Percentiles rank a stretch among this genome's conserved stretches.
Conservation (phyloP, 352 stramenopile species). For the Phytophthora fragariaefolia region DNA sequence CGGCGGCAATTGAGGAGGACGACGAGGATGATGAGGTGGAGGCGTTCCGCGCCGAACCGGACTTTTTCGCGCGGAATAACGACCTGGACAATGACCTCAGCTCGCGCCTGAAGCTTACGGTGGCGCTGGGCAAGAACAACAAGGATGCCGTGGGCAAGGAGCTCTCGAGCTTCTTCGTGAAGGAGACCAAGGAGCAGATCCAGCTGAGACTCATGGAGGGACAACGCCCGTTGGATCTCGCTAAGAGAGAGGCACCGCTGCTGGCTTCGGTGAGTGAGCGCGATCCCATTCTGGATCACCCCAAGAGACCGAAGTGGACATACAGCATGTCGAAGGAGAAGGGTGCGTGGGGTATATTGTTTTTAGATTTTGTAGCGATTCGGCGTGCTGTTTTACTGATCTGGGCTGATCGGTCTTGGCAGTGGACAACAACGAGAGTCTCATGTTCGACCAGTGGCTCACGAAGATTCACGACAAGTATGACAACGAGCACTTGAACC, state of each 20-base stretch:
- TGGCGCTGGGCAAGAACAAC: conserved; percentile 83
- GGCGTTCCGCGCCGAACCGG: conserved; percentile 54
- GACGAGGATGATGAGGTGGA: conserved; percentile 38
- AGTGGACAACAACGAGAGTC: conserved; percentile 82
- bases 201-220: conserved; percentile 87
- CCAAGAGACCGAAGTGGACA: conserved; percentile 71
- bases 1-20: conserved; percentile 21
- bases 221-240: conserved; percentile 67
- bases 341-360: conserved; percentile 46
- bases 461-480: conserved; percentile 88
- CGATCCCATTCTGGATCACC: conserved; percentile 77
- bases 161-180: conserved; percentile 88
- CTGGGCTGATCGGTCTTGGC: conserved; percentile 5
- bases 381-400: background rate
- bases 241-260: conserved; percentile 58
- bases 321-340: conserved; percentile 88
- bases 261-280: conserved; percentile 64
- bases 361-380: background rate
- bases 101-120: conserved; percentile 78
- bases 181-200: conserved; percentile 89
- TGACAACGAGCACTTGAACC: conserved; percentile 80
- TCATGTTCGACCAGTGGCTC: conserved; percentile 90
- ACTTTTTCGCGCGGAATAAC: conserved; percentile 76
- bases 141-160: conserved; percentile 85
- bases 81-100: conserved; percentile 72